Evolutionary conservation across 495 filamentous ascomycete genomes (phyloP).

Genomic region (Patellaria atrata): DNA sequence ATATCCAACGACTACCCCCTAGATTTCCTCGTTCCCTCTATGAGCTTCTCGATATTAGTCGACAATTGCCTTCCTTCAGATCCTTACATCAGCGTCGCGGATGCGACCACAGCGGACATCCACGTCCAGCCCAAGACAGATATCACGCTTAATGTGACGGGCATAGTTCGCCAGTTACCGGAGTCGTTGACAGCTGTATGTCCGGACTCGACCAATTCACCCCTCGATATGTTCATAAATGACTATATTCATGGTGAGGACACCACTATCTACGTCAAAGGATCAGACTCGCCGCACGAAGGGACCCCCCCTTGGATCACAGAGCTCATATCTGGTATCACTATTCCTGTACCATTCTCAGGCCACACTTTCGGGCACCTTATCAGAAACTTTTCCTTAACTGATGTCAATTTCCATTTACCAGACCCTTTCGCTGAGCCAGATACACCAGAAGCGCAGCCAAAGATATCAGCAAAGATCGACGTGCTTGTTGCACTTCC

Average conservation of each 20-base stretch:
- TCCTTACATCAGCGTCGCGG: slow-evolving; percentile 55
- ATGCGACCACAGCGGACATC: slow-evolving; percentile 52
- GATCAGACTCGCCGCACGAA: slow-evolving; percentile 47
- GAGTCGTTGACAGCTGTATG: slow-evolving; percentile 53
- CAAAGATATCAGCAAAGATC: slow-evolving; percentile 67
- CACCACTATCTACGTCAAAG: slow-evolving; percentile 67
- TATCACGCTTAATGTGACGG: slow-evolving; percentile 52
- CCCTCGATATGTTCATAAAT: slow-evolving; percentile 68
- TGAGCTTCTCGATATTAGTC: slow-evolving; percentile 73
- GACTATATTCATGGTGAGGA: slow-evolving; percentile 67
- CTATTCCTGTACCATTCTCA: slow-evolving; percentile 70
- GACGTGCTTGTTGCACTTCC: slow-evolving; percentile 63
- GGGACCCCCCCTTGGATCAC: slow-evolving; percentile 67
- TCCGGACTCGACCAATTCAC: slow-evolving; percentile 59
- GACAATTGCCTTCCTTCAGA: slow-evolving; percentile 53
- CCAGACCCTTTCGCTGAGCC: slow-evolving; percentile 66
- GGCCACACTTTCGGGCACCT: slow-evolving; percentile 65
- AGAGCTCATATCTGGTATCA: slow-evolving; percentile 65
- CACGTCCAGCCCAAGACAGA: slow-evolving; percentile 48
- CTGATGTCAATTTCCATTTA: slow-evolving; percentile 68
- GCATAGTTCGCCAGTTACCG: slow-evolving; percentile 55
- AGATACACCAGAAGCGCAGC: slow-evolving; percentile 55
- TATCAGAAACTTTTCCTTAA: slow-evolving; percentile 72
- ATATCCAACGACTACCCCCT: slow-evolving; percentile 63
- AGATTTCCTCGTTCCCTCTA: slow-evolving; percentile 53